These are phyloP conservation scores for Hirschioporus abietinus DNA, from an alignment of 768 basidiomycete genomes.

Conservation along the genomic window DNA sequence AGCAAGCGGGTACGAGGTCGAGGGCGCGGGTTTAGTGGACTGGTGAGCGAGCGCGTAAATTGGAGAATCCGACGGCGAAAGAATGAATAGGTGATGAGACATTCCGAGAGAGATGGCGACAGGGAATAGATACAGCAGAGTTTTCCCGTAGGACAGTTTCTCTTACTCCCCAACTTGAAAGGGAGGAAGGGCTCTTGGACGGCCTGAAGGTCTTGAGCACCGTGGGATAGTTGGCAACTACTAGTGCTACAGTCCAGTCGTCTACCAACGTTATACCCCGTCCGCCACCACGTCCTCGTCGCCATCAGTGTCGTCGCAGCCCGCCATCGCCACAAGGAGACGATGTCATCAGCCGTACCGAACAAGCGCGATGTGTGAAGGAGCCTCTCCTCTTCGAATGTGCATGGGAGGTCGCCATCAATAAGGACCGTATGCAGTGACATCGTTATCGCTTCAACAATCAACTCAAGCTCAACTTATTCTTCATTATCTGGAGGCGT, in stretches of 20 bases:
- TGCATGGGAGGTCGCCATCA: slow-evolving; percentile 98
- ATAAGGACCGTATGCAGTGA: slow-evolving; percentile 30
- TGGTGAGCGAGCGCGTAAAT: slow-evolving; percentile 80
- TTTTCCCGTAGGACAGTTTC: no score
- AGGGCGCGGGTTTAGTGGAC: slow-evolving; percentile 65
- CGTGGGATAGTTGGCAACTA: no score
- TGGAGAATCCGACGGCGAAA: slow-evolving; percentile 85
- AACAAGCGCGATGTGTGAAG: slow-evolving; percentile 66
- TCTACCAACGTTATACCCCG: no score
- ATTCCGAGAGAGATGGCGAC: slow-evolving; percentile 29
- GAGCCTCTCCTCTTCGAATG: no score
- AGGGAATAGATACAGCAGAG: no score
- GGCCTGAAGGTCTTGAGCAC: no score
- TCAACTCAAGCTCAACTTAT: neutral
- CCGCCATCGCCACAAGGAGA: no score
- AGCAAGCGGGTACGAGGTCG: slow-evolving; percentile 60
- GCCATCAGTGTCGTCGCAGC: no score
- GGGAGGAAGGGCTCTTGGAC: no score
- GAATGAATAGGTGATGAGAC: slow-evolving; percentile 83
- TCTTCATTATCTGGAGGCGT: slow-evolving; percentile 68
- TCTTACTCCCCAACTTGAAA: no score
- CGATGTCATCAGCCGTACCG: neutral
- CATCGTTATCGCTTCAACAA: slow-evolving; percentile 5
- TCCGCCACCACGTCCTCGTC: no score
- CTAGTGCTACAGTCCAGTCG: no score